Conservation (phyloP, 2,329 filamentous ascomycete species). For the Dactylellina parvicollis region DNA sequence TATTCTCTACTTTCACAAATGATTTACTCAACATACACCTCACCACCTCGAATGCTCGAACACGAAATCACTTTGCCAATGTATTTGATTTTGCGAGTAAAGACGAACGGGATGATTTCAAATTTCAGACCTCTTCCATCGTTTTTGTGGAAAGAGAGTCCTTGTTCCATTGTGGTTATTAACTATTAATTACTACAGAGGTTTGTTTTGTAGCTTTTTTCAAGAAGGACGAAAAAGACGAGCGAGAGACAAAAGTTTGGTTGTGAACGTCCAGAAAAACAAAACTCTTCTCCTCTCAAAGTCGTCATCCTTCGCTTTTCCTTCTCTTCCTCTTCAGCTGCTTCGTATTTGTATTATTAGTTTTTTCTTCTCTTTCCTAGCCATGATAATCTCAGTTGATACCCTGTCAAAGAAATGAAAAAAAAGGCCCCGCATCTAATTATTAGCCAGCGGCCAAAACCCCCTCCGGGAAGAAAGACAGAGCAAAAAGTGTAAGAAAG, state of each 20-base stretch:
- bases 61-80: too few relatives aligned
- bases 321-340: background rate
- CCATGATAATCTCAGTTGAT: background rate
- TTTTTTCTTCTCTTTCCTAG: slow-evolving; percentile 2
- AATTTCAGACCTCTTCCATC: slow-evolving; percentile 17
- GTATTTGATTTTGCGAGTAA: background rate
- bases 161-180: slow-evolving; percentile 42
- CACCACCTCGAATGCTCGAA: too few relatives aligned
- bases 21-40: too few relatives aligned
- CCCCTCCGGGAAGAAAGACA: slow-evolving; percentile 34
- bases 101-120: slow-evolving; percentile 10
- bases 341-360: slow-evolving; percentile 43
- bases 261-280: background rate
- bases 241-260: slow-evolving; percentile 33
- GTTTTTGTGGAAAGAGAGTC: slow-evolving; percentile 8
- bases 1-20: background rate
- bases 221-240: slow-evolving; percentile 27
- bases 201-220: slow-evolving; percentile 15
- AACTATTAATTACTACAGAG: slow-evolving; percentile 52
- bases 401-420: background rate
- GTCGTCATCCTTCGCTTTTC: background rate
- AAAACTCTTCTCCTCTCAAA: background rate
- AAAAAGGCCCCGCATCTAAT: slow-evolving; percentile 24
- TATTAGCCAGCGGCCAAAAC: slow-evolving; percentile 55
- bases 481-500: slow-evolving; percentile 30